Percentiles rank a stretch among this genome's conserved stretches.
phyloP scores from a whole-genome alignment of 2,329 filamentous ascomycete species.

The Pseudogymnoascus sp. region DNA sequence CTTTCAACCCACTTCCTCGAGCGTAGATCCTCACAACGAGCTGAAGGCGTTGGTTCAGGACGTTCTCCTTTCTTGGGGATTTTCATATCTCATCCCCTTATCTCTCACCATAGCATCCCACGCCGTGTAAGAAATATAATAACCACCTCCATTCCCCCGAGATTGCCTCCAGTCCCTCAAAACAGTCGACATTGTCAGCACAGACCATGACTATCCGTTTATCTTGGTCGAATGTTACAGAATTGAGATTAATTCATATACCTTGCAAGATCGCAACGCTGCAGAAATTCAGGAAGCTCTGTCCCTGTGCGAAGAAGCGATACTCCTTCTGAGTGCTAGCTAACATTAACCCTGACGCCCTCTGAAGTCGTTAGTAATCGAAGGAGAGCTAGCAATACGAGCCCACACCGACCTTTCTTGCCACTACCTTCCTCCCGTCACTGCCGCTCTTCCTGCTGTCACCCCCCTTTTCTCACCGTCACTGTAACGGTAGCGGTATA shows the following conservation, averaged over 20 bases:
- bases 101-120: not conserved
- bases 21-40: too few relatives aligned
- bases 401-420: too few relatives aligned
- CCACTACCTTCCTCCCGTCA: too few relatives aligned
- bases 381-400: too few relatives aligned
- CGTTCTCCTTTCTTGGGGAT: not conserved
- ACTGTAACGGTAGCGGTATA: too few relatives aligned
- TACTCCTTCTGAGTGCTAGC: not conserved
- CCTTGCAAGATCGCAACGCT: not conserved
- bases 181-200: not conserved
- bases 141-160: too few relatives aligned
- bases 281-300: not conserved
- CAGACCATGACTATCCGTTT: not conserved
- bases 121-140: not conserved
- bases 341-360: too few relatives aligned
- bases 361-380: too few relatives aligned
- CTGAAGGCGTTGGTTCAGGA: not conserved
- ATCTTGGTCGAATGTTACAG: not conserved
- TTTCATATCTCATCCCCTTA: not conserved
- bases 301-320: not conserved
- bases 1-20: too few relatives aligned
- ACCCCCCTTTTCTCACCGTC: too few relatives aligned
- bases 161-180: not conserved
- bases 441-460: too few relatives aligned
- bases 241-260: not conserved